Evolutionary conservation across 2,329 filamentous ascomycete species (phyloP), one percentile per base, ranked within the genome.

Genomic region (Helminthosporium solani): DNA sequence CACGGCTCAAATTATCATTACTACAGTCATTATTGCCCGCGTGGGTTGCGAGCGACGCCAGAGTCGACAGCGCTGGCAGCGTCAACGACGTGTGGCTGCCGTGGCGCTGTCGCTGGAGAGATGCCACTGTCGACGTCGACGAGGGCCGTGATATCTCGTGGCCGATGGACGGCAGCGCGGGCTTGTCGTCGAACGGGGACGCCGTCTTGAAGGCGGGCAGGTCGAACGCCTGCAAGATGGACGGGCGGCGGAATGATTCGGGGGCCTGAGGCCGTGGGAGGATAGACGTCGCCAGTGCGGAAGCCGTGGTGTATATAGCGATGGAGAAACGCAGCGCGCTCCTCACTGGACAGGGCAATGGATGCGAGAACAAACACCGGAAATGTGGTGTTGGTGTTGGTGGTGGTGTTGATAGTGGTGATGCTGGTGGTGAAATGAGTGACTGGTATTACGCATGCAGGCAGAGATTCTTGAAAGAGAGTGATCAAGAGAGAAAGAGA

Each of bases 221-320:
- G 55, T 78, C 71, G 41, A 73, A 72, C 40, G 61, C 66, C 56
- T 75, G 71, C 47, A 78, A 74, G 54, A 77, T 72, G 54, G 78
- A 77, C 28, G 73, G 71, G 54, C 75, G 69, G 58, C 70, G 66
- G 63, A 73, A 67, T 61, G 68, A 64, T 47, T 77, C 79, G 67
- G 80, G 75, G 75, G 79, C 76, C 74, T 79, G 76, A 56, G 80
- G 78, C 77, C 78, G 74, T 63, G 80, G 82, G 47, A 82, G 73
- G 64, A 81, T 69, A 27, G 69, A 72, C 63, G 77, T 76, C 71
- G 78, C 79, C 70, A 83, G 77, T 64, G 79, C 78, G 70, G 78
- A 83, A 73, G 80, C 76, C 76, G 77, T 80, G 60, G 40, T 70
- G 61, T 51, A 56, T 52, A n/a, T 57, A 57, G 27, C n/a, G 47